These are phyloP conservation scores for Botrytis aclada DNA, from an alignment of 2,329 filamentous ascomycete species.

Conservation along the genomic window DNA sequence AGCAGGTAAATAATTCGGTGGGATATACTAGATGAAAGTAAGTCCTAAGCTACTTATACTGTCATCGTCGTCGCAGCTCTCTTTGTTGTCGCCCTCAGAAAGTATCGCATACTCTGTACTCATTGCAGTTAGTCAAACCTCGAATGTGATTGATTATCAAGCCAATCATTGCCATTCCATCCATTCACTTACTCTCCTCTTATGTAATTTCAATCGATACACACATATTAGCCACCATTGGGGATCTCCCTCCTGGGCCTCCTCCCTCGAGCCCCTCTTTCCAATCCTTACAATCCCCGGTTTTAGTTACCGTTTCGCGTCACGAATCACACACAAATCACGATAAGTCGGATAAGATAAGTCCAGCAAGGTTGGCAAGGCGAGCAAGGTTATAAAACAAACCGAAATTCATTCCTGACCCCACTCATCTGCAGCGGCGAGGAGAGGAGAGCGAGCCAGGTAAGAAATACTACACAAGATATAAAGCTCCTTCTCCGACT, in stretches of 20 bases:
- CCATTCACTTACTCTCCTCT: not conserved
- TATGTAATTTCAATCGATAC: slow-evolving; percentile 8
- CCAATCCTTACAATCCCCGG: not conserved
- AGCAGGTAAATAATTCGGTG: not conserved
- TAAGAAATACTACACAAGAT: not conserved
- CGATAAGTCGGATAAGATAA: slow-evolving; percentile 6
- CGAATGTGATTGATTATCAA: not conserved
- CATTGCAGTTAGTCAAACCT: not conserved
- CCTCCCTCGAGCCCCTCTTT: not conserved
- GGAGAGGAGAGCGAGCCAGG: not conserved
- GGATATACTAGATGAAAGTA: not conserved
- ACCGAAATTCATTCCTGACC: not conserved
- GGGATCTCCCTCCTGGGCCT: not conserved
- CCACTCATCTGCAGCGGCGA: not conserved
- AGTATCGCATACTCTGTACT: not conserved
- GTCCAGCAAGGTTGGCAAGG: not conserved
- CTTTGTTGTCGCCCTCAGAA: not conserved
- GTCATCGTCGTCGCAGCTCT: not conserved
- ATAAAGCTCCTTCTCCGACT: not conserved
- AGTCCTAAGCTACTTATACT: not conserved
- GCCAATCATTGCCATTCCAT: not conserved
- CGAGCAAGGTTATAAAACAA: not conserved
- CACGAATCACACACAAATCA: not conserved
- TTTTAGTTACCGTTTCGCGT: not conserved
- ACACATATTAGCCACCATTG: not conserved